Evolutionary conservation across 768 basidiomycete species (phyloP), one percentile per base, ranked within the genome.

Genomic region (Xanthoconium purpureum): DNA sequence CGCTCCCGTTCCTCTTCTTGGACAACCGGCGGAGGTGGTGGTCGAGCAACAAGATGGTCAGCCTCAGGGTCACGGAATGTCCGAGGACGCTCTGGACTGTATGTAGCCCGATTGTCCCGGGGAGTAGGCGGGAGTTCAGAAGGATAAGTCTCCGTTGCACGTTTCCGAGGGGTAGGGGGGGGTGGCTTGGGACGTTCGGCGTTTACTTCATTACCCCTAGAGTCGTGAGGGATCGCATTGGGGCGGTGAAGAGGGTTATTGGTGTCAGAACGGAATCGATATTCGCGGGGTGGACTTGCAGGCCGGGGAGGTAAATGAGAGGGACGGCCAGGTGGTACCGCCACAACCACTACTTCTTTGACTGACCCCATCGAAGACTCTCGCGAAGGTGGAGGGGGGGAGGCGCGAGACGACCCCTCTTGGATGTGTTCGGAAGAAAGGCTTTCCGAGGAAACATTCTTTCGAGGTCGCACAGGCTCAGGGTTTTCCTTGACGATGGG

Each of bases 321-420:
- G 4, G 58, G 66, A 18, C 55, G 62, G 15, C 4, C 29, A 28
- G 56, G 45, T 35, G 47, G 47, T 8, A 20, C 15, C 18, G 40
- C 48, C 8, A 29, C 20, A 29, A 20, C 15, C n/a, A 39, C 48
- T 6, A 24, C 20, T 29, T 68, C 59, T 18, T 57, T 63, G 17
- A 61, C 15, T 9, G 67, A 63, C 4, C 47, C 2, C 58, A 59
- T 60, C 8, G 70, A 72, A 10, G 70, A 72, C 30, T 70, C 70
- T 44, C 70, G 62, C 11, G 70, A 73, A 40, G 47, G 56, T 7
- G 70, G 70, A 8, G 70, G 70, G 2, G 70, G 62, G 3, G 71
- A 63, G 5, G 61, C 70, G 15, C 46, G 72, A 18, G 53, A 56
- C 17, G 48, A 49, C 18, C 52, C 46, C 18, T 73, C 67, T 14